Base-by-base conservation (phyloP, 2,329 filamentous ascomycete genomes). In the Cladophialophora psammophila region DNA sequence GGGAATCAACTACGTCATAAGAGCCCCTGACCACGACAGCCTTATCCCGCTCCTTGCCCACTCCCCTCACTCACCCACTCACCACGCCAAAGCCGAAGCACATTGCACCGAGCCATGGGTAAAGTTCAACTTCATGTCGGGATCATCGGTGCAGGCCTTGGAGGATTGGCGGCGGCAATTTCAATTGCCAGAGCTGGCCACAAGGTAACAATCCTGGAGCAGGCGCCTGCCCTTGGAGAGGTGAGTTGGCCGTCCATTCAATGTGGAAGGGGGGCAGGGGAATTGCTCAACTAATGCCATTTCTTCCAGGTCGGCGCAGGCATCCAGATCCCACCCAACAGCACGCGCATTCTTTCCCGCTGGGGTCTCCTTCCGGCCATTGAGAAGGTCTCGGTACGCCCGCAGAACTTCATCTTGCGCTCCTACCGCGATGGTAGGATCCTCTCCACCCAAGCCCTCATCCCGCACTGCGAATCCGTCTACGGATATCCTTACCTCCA, bases 71-170 rank as follows among this genome's bases (percentile, higher is more conserved):
- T 26, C 26, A 3, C 26, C 26, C 26, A 26, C 26, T 26, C 26
- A 26, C 26, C 2, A 26, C 26, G 26, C 26, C 26, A 26, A 26
- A 26, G 26, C 2, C 26, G 26, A 26, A 26, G 26, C 26, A 26
- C 26, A 26, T 26, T 26, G 18, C 6, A 34, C 31, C 8, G 50
- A 40, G 26, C 48, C 8, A 66, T 66, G 64, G 59, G 20, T 3
- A 66, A 63, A 64, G 26, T 63, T 32, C 52, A 61, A 26, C 56
- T 75, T n/a, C 71, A 74, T 53, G 56, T 75, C 35, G 62, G 38
- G 26, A 71, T 82, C 50, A 75, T 81, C 10, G 80, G 80, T 5
- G 80, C 79, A n/a, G 80, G 81, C 18, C 77, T 83, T 35, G 79
- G 78, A 18, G 81, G 81, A 2, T 71, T 83, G 2, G 77, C 78